Evolutionary conservation across 208 protist genomes (phyloP).

Genomic region (Zelonia costaricensis): DNA sequence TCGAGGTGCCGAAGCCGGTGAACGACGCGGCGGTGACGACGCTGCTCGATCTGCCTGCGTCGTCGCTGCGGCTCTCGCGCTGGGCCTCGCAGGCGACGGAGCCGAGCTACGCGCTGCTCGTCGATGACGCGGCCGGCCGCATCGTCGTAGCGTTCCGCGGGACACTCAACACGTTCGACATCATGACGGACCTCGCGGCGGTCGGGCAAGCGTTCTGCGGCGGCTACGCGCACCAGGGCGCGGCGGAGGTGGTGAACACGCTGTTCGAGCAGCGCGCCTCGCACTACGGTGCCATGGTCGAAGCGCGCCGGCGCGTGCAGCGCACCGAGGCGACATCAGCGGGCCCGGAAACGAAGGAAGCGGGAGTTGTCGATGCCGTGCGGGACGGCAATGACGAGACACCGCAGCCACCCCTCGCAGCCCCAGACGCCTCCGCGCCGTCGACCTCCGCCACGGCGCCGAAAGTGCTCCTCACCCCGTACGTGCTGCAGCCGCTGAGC

Average conservation of each 20-base stretch:
- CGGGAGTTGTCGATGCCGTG: no score
- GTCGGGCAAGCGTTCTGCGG: conserved; percentile 48
- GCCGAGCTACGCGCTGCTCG: conserved; percentile 55
- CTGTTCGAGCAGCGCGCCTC: conserved; percentile 53
- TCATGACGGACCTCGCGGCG: conserved; percentile 63
- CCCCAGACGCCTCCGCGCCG: no score
- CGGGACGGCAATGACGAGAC: no score
- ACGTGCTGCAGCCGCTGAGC: conserved; percentile 16
- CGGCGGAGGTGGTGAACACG: conserved; percentile 37
- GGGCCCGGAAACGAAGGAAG: neutral
- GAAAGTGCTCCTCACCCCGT: conserved; percentile 9
- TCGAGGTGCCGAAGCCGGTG: conserved; percentile 22
- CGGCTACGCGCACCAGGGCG: conserved; percentile 55
- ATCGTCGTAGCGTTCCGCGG: conserved; percentile 70
- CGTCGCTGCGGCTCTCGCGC: conserved; percentile 38
- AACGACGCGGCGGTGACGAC: conserved; percentile 56
- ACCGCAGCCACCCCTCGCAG: no score
- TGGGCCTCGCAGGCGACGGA: conserved; percentile 45
- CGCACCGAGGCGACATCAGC: neutral
- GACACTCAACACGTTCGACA: conserved; percentile 56
- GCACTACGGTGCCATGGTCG: neutral
- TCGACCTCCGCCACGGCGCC: no score
- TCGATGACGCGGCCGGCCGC: conserved; percentile 42
- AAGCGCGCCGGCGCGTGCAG: no score
- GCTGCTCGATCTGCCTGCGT: conserved; percentile 47